A percentile compares a stretch with the other conserved stretches of the same genome.
Conservation (phyloP, 106 monocot species). For the Dendrobium nobile region DNA sequence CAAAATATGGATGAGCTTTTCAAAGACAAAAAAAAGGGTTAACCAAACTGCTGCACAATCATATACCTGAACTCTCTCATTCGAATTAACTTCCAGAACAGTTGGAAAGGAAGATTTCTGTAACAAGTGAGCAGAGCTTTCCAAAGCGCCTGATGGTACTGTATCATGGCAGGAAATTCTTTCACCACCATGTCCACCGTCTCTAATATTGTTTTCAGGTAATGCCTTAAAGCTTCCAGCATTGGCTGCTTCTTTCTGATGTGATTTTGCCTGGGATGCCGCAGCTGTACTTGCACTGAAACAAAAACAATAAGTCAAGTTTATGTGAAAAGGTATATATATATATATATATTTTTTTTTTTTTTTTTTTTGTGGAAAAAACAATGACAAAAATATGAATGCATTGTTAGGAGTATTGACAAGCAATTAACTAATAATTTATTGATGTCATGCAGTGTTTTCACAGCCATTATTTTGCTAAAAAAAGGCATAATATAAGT, state of each 20-base stretch:
- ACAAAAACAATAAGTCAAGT: not conserved
- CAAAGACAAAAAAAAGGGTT: not conserved
- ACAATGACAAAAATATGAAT: not conserved
- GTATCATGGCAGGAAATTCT: slow-evolving; percentile 13
- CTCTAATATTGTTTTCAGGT: slow-evolving; percentile 14
- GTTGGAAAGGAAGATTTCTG: slow-evolving; percentile 15
- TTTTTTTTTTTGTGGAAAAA: not conserved
- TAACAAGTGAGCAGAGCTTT: not conserved
- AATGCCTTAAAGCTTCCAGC: slow-evolving; percentile 9
- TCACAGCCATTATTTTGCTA: not conserved
- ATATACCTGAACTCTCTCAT: slow-evolving; percentile 24
- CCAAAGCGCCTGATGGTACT: not conserved
- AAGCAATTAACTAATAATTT: too few species aligned
- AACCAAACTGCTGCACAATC: not conserved
- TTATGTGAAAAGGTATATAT: not conserved
- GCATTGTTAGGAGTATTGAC: too few species aligned
- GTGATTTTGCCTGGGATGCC: slow-evolving; percentile 15
- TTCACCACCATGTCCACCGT: slow-evolving; percentile 18
- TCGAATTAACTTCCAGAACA: slow-evolving; percentile 30
- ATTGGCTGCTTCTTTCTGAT: slow-evolving; percentile 25
- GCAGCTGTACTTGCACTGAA: slow-evolving; percentile 35
- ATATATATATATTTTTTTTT: not conserved
- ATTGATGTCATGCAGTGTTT: too few species aligned
- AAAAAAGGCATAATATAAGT: not conserved
- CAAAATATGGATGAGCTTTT: too few species aligned